These are phyloP conservation scores for Lenwebbia sp. DNA, from an alignment of 345 rosid species.

Conservation along the genomic window DNA sequence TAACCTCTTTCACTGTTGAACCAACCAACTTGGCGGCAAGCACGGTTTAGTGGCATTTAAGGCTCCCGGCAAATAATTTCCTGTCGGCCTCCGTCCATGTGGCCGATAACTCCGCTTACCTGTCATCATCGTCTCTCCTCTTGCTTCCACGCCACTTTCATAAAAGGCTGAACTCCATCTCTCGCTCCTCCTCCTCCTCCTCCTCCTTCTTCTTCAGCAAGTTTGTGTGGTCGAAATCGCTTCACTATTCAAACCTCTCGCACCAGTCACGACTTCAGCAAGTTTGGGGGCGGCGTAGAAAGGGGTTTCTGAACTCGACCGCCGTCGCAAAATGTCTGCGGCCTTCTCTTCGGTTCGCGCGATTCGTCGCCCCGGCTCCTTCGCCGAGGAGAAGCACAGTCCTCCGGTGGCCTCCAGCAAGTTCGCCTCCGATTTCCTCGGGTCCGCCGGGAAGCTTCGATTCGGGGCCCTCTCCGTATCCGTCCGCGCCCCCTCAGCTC, in stretches of 20 bases:
- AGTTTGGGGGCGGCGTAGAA: no score
- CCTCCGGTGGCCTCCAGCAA: neutral
- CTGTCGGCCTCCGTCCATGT: neutral
- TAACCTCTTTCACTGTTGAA: neutral
- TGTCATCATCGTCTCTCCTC: neutral
- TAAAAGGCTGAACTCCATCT: neutral
- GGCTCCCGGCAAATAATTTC: neutral
- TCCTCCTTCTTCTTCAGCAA: neutral
- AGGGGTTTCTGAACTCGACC: neutral
- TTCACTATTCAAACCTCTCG: neutral
- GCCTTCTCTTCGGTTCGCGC: conserved; percentile 1
- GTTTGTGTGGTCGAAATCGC: neutral
- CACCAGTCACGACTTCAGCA: neutral
- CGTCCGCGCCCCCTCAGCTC: neutral
- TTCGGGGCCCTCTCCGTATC: neutral
- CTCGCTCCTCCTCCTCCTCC: neutral
- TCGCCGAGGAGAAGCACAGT: neutral
- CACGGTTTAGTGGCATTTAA: neutral
- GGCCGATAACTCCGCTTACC: neutral
- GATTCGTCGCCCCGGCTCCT: neutral
- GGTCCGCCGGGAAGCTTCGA: conserved; percentile 1
- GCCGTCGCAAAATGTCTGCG: neutral
- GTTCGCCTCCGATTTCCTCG: conserved; percentile 3
- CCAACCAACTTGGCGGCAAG: neutral
- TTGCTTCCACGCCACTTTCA: neutral